A percentile compares a stretch with the other conserved stretches of the same genome.
Evolutionary conservation across 176 grass and related monocot genomes (phyloP).

Genomic region (Chrysopogon serrulatus): DNA sequence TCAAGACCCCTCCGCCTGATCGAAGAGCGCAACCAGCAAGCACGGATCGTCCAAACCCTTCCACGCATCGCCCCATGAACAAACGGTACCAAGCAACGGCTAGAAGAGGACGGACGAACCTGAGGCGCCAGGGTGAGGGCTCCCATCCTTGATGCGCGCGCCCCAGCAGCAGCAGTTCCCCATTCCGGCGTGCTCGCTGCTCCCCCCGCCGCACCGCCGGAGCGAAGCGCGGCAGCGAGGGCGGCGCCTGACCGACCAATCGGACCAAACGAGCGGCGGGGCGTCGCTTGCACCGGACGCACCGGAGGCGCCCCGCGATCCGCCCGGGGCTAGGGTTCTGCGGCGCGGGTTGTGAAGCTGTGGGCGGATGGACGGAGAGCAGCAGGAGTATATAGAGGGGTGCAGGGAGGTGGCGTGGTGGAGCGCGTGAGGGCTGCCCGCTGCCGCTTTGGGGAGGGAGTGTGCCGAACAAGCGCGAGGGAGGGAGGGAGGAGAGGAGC

Average conservation of each 20-base stretch:
- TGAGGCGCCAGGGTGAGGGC: slow-evolving; percentile 42
- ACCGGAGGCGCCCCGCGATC: not conserved
- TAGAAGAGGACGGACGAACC: slow-evolving; percentile 15
- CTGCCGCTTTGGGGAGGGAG: not conserved
- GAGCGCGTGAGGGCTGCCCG: slow-evolving; percentile 25
- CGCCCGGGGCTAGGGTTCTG: slow-evolving; percentile 30
- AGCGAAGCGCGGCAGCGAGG: not conserved
- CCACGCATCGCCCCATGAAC: not conserved
- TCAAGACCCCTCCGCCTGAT: not conserved
- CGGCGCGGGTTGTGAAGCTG: not conserved
- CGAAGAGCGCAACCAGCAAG: not conserved
- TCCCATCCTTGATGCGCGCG: slow-evolving; percentile 71
- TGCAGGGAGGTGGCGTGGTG: not conserved
- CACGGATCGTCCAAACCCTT: not conserved
- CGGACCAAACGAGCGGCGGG: not conserved
- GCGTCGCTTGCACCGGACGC: not conserved
- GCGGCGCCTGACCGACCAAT: not conserved
- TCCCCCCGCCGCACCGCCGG: not conserved
- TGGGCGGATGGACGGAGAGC: not conserved
- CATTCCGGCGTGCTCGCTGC: slow-evolving; percentile 25
- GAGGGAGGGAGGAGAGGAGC: not conserved
- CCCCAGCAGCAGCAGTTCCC: slow-evolving; percentile 85
- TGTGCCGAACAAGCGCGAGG: not conserved
- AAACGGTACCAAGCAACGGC: not conserved
- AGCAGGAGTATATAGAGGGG: not conserved